phyloP scores from a whole-genome alignment of 495 filamentous ascomycete genomes.

The Umbilicaria muhlenbergii region DNA sequence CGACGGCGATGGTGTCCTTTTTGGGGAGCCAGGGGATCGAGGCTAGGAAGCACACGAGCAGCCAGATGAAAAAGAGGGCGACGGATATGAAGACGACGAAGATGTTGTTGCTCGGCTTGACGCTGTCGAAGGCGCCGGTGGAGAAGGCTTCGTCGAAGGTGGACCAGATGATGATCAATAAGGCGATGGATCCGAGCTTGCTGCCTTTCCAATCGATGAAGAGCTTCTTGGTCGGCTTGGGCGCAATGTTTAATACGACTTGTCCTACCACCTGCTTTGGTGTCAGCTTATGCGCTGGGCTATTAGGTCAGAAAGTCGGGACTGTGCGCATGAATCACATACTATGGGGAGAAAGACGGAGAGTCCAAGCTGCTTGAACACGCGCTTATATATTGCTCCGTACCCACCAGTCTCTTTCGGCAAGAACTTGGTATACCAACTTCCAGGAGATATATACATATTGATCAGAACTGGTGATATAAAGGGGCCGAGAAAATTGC shows the following conservation, averaged over 20 bases:
- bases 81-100: slow-evolving; percentile 23
- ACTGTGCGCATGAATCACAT: not conserved
- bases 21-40: slow-evolving; percentile 18
- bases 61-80: slow-evolving; percentile 16
- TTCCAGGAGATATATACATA: slow-evolving; percentile 17
- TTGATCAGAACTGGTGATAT: slow-evolving; percentile 20
- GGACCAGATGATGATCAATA: slow-evolving; percentile 21
- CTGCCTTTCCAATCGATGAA: slow-evolving; percentile 19
- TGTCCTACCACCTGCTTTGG: slow-evolving; percentile 12
- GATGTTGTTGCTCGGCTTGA: slow-evolving; percentile 16
- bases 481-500: slow-evolving; percentile 23
- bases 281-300: too few species aligned
- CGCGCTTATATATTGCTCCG: slow-evolving; percentile 18
- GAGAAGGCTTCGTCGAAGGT: slow-evolving; percentile 24
- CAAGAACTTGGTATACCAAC: slow-evolving; percentile 21
- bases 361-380: slow-evolving; percentile 23
- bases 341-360: slow-evolving; percentile 23
- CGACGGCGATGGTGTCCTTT: slow-evolving; percentile 17
- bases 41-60: slow-evolving; percentile 13
- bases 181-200: slow-evolving; percentile 16
- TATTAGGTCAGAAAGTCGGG: not conserved
- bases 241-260: slow-evolving; percentile 13
- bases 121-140: slow-evolving; percentile 14
- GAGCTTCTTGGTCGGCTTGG: slow-evolving; percentile 11
- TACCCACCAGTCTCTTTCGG: slow-evolving; percentile 8